Evolutionary conservation across 352 stramenopile genomes (phyloP).

Genomic region (Pythium dissotocum): DNA sequence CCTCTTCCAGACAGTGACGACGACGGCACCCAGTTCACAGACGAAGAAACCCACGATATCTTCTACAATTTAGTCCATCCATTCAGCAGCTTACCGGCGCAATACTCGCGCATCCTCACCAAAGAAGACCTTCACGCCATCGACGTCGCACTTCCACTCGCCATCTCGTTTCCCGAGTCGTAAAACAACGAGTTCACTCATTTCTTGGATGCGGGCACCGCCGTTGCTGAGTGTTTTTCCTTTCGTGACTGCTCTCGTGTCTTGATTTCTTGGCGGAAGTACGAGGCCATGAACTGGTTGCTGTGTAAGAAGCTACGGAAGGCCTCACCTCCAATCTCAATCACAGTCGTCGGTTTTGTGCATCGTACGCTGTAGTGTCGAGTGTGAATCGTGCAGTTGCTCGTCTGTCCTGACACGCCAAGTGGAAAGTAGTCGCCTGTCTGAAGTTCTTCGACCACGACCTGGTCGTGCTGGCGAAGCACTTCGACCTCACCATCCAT

Average conservation of each 20-base stretch:
- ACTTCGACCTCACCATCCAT: constrained; percentile 74
- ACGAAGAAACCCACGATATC: constrained; percentile 35
- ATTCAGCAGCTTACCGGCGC: constrained; percentile 38
- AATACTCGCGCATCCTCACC: constrained; percentile 51
- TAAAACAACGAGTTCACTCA: constrained; percentile 13
- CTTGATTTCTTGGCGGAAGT: constrained; percentile 76
- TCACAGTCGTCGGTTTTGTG: constrained; percentile 62
- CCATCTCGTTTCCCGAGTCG: constrained; percentile 9
- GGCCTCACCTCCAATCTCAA: constrained; percentile 80
- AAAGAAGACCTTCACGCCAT: constrained; percentile 42
- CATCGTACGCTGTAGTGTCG: constrained; percentile 75
- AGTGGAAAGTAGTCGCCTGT: constrained; percentile 82
- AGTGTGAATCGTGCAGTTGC: constrained; percentile 64
- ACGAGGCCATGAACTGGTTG: constrained; percentile 81
- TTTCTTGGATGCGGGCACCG: constrained; percentile 30
- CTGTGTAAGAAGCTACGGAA: constrained; percentile 85
- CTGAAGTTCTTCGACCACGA: constrained; percentile 74
- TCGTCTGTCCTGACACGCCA: constrained; percentile 68
- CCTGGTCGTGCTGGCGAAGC: constrained; percentile 57
- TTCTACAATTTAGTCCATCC: constrained; percentile 49
- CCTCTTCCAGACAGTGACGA: constrained; percentile 30
- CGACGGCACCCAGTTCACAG: constrained; percentile 11
- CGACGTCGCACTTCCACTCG: constrained; percentile 37
- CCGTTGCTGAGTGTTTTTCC: constrained; percentile 41
- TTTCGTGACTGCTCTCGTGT: constrained; percentile 58